A percentile compares a stretch with the other conserved stretches of the same genome.
phyloP scores from a whole-genome alignment of 2,329 filamentous ascomycete species.

The Trichoderma pleuroti region DNA sequence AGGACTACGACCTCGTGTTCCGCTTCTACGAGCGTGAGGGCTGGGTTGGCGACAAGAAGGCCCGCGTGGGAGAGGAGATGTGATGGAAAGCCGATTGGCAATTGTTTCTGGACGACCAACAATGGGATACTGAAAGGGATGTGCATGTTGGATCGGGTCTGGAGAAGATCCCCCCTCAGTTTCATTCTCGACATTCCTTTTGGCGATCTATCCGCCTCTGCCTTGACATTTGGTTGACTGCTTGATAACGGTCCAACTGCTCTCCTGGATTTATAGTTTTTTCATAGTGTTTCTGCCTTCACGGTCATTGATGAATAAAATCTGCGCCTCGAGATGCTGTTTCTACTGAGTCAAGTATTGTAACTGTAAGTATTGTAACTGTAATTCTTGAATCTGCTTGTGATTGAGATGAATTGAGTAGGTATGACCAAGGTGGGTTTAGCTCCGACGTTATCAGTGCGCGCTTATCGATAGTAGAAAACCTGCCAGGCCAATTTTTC shows the following conservation, averaged over 20 bases:
- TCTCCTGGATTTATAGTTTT: neutral
- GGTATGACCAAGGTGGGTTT: neutral
- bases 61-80: constrained; percentile 53
- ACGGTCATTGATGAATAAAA: neutral
- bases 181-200: constrained; percentile 17
- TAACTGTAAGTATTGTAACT: neutral
- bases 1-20: constrained; percentile 96
- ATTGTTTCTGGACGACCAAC: neutral
- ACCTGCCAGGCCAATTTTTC: neutral
- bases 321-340: too few species aligned
- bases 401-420: neutral
- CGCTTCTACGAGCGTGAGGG: constrained; percentile 91
- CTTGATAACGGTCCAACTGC: neutral
- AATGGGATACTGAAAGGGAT: neutral
- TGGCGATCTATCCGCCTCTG: neutral
- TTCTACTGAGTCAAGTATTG: neutral
- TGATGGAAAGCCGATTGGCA: constrained; percentile 19
- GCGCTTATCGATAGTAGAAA: constrained; percentile 10
- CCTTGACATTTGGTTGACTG: neutral
- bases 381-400: neutral
- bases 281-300: neutral
- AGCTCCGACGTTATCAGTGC: neutral
- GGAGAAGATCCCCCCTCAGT: neutral
- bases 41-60: constrained; percentile 56
- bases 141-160: neutral